These are phyloP conservation scores for Helicocarpus griseus DNA, from an alignment of 2,329 filamentous ascomycete species.

Conservation along the genomic window DNA sequence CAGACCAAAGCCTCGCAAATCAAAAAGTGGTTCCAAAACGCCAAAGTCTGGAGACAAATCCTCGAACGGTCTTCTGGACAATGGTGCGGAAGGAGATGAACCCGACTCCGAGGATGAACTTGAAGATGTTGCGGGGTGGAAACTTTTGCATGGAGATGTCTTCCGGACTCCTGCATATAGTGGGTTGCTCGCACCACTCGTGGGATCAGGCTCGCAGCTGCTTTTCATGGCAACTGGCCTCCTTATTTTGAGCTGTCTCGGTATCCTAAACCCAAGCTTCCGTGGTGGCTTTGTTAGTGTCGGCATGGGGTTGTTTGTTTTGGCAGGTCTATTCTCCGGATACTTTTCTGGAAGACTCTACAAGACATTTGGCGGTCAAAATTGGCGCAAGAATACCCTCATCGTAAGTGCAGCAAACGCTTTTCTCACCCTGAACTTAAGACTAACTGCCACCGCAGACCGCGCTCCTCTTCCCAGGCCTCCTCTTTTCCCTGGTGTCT, in stretches of 20 bases:
- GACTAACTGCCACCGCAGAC: constrained; percentile 37
- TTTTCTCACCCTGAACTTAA: neutral
- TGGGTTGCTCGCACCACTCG: constrained; percentile 64
- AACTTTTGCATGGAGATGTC: constrained; percentile 77
- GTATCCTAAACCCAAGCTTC: constrained; percentile 75
- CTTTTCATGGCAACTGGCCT: constrained; percentile 71
- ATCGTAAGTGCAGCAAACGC: constrained; percentile 36
- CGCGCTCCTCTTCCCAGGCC: constrained; percentile 66
- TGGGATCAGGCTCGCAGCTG: constrained; percentile 80
- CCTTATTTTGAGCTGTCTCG: constrained; percentile 62
- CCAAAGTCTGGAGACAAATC: constrained; percentile 44
- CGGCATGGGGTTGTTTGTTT: constrained; percentile 70
- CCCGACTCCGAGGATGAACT: constrained; percentile 60
- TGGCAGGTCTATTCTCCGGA: constrained; percentile 74
- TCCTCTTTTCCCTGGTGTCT: constrained; percentile 65
- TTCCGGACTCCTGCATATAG: constrained; percentile 66
- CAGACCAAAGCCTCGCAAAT: constrained; percentile 40
- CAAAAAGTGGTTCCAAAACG: constrained; percentile 32
- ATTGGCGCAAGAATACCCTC: constrained; percentile 66
- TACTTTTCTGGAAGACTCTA: constrained; percentile 80
- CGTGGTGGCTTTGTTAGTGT: constrained; percentile 84
- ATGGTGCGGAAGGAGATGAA: constrained; percentile 43
- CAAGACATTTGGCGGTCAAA: constrained; percentile 67
- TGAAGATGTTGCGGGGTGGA: constrained; percentile 81
- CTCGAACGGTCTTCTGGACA: constrained; percentile 41